A percentile compares a stretch with the other conserved stretches of the same genome.
phyloP scores from a whole-genome alignment of 2,329 filamentous ascomycete species.

The Colletotrichum navitas region DNA sequence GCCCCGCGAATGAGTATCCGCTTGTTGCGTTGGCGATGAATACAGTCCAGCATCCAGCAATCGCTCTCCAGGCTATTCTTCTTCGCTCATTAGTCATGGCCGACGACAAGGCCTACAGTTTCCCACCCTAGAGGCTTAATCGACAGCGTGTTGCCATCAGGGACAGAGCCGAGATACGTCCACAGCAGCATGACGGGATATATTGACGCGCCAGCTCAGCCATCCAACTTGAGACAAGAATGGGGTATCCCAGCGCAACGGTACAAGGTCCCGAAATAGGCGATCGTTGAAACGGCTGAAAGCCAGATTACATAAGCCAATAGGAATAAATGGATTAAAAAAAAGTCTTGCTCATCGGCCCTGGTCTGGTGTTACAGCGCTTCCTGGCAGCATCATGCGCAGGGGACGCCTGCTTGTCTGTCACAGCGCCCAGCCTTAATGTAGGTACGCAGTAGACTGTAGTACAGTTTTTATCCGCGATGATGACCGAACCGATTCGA shows the following conservation, averaged over 20 bases:
- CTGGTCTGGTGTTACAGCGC: conserved; percentile 5
- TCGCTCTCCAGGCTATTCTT: neutral
- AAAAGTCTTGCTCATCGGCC: conserved; percentile 8
- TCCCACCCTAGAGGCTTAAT: neutral
- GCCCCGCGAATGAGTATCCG: neutral
- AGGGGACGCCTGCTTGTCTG: conserved; percentile 13
- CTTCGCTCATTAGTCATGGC: neutral
- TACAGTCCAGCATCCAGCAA: neutral
- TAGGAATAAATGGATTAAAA: too few relatives aligned
- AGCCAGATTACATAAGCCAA: neutral
- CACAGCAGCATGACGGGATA: conserved; percentile 14
- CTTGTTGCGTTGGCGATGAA: neutral
- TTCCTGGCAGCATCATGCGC: conserved; percentile 12
- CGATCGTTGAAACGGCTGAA: conserved; percentile 6
- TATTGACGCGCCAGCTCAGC: conserved; percentile 15
- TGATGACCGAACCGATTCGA: neutral
- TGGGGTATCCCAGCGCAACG: neutral
- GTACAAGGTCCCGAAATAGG: neutral
- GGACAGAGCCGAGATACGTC: neutral
- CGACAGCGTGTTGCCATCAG: neutral
- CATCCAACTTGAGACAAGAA: conserved; percentile 22
- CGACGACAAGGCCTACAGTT: neutral
- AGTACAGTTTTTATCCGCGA: neutral
- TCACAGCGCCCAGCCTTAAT: neutral
- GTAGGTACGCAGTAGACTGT: neutral